Base-by-base conservation (phyloP, 2,329 filamentous ascomycete genomes). In the Microdochium trichocladiopsis region DNA sequence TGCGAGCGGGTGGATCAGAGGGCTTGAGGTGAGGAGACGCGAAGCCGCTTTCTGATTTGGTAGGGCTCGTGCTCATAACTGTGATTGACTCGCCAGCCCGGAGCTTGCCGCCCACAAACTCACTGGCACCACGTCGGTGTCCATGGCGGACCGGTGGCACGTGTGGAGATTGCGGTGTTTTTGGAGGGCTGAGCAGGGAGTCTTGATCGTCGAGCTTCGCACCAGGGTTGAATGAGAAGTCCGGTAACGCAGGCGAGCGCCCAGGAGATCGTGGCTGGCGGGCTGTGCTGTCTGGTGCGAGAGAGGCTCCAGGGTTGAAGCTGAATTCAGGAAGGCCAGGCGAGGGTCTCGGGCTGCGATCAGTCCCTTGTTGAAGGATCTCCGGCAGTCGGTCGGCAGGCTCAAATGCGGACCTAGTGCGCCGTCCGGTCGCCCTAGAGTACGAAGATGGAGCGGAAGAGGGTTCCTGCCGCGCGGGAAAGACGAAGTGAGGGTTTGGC, bases 101-200 rank as follows among this genome's bases (percentile, higher is more conserved):
- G 58, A 79, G 70, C 60, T 86, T 87, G 8, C 87, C 88, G 36
- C 90, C 90, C 48, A 95, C 88, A 62, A 95, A 91, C 66, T 96
- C 91, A 65, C 91, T 96, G 25, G 84, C 87, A 51, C 88, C 88
- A 61, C 92, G 82, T 61, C 86, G 80, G 66, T 96, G 92, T 25
- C 87, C 84, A 64, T 91, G 88, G 22, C 85, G 83, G 28, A 72
- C 74, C 18, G 84, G 77, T 6, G 72, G 66, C 1, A 72, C 65
- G 36, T 71, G 69, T 2, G 73, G 71, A 3, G 79, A 79, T 16
- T 71, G 69, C 12, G 81, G 78, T n/a, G 79, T 79, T 16, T 77
- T 68, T 0, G 80, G 77, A 14, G 82, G 80, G 50, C 76, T 80
- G 22, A 82, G 63, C n/a, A 77, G 68, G 16, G 71, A 63, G 8